A percentile compares a stretch with the other conserved stretches of the same genome.
These are phyloP conservation scores for Ganoderma multipileum DNA, from an alignment of 1,284 basidiomycete genomes.

Conservation along the genomic window DNA sequence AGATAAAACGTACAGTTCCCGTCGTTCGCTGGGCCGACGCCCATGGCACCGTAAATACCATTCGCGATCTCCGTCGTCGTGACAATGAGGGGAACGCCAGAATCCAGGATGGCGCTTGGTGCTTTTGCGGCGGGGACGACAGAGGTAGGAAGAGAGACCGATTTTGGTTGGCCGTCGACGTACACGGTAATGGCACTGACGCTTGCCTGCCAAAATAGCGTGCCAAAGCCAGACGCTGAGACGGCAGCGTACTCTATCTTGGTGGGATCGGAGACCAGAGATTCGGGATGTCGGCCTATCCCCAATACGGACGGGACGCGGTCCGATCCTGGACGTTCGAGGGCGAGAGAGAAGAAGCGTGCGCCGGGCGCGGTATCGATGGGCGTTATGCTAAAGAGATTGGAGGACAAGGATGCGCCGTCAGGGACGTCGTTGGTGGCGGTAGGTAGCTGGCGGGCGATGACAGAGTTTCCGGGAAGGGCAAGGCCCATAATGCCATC, in stretches of 20 bases:
- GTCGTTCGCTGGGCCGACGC: conserved; percentile 61
- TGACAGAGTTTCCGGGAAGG: conserved; percentile 69
- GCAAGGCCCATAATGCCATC: conserved; percentile 77
- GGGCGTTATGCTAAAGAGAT: conserved; percentile 71
- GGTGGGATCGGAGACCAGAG: conserved; percentile 57
- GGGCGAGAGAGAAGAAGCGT: conserved; percentile 71
- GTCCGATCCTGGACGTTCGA: conserved; percentile 67
- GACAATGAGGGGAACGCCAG: conserved; percentile 70
- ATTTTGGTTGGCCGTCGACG: conserved; percentile 49
- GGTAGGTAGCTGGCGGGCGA: conserved; percentile 56
- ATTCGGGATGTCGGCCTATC: conserved; percentile 68
- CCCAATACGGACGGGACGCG: conserved; percentile 64
- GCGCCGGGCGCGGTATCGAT: conserved; percentile 53
- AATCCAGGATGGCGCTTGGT: conserved; percentile 72
- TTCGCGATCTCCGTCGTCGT: conserved; percentile 67
- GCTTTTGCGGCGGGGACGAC: conserved; percentile 34
- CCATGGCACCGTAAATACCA: conserved; percentile 79
- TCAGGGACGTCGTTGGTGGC: conserved; percentile 56
- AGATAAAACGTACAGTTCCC: conserved; percentile 62
- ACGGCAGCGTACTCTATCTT: conserved; percentile 58
- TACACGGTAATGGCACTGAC: conserved; percentile 67
- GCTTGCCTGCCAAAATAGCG: conserved; percentile 65
- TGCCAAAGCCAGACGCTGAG: conserved; percentile 46
- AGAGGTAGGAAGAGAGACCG: conserved; percentile 45
- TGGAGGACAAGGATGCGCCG: conserved; percentile 68